These are phyloP conservation scores for Solanum peruvianum DNA, from an alignment of 257 asterid genomes.

Conservation along the genomic window DNA sequence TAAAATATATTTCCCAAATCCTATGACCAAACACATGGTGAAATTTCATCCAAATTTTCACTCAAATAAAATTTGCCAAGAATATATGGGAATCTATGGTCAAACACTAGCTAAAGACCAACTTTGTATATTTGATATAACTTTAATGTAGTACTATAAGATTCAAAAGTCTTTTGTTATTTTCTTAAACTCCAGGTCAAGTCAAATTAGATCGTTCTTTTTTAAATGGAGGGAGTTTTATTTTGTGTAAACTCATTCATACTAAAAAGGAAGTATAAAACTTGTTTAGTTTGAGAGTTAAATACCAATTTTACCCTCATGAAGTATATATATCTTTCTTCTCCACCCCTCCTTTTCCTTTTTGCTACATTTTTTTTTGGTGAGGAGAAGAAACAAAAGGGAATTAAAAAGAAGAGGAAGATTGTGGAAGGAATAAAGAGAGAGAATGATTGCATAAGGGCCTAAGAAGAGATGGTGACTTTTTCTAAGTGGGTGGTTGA, in stretches of 20 bases:
- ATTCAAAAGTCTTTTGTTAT: too few species aligned
- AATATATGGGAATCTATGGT: too few species aligned
- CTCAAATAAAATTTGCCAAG: too few species aligned
- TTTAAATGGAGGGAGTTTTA: too few species aligned
- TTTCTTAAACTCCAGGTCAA: too few species aligned
- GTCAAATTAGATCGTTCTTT: too few species aligned
- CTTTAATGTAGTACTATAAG: too few species aligned
- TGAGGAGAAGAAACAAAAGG: neutral
- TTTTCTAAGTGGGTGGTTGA: neutral
- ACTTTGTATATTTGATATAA: too few species aligned
- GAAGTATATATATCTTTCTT: neutral
- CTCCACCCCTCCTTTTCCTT: neutral
- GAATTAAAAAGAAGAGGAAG: neutral
- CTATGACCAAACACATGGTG: too few species aligned
- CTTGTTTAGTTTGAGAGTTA: neutral
- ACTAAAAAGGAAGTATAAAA: neutral
- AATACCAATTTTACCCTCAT: neutral
- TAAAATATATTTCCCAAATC: too few species aligned
- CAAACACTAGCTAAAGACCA: too few species aligned
- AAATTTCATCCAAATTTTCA: too few species aligned
- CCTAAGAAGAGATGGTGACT: neutral
- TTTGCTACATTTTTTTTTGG: neutral
- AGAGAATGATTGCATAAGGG: neutral
- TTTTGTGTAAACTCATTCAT: neutral
- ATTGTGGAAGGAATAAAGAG: neutral